A percentile compares a stretch with the other conserved stretches of the same genome.
Evolutionary conservation across 192 early-diverging fungal species (phyloP).

Genomic region (Rhizoclosmatium globosum): DNA sequence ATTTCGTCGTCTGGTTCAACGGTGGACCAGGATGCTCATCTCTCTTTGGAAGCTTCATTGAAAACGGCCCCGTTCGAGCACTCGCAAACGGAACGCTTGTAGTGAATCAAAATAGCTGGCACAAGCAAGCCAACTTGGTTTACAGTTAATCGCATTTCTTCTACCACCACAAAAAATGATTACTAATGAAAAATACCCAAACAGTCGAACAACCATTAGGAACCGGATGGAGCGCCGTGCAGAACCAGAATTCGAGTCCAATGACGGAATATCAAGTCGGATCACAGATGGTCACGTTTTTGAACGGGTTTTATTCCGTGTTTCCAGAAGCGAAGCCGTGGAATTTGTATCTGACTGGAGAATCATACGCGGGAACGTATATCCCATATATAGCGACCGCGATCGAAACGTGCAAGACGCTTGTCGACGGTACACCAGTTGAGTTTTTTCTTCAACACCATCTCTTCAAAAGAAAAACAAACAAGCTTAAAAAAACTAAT

Average conservation of each 20-base stretch:
- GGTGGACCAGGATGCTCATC: slow-evolving; percentile 42
- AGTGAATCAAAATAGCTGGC: slow-evolving; percentile 39
- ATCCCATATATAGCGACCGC: slow-evolving; percentile 50
- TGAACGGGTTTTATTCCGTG: slow-evolving; percentile 42
- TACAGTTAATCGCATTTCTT: slow-evolving; percentile 19
- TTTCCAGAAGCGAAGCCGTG: slow-evolving; percentile 44
- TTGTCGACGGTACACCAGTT: not conserved
- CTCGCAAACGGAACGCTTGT: slow-evolving; percentile 10
- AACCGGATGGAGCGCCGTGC: slow-evolving; percentile 31
- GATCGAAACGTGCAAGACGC: slow-evolving; percentile 28
- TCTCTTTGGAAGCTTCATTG: slow-evolving; percentile 46
- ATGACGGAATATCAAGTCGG: slow-evolving; percentile 27
- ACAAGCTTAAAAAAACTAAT: not conserved
- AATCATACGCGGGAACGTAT: slow-evolving; percentile 50
- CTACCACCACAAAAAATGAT: no score
- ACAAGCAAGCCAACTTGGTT: slow-evolving; percentile 42
- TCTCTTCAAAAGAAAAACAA: no score
- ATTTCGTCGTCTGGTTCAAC: slow-evolving; percentile 45
- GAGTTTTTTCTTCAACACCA: no score
- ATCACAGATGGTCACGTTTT: slow-evolving; percentile 41
- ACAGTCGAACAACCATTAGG: slow-evolving; percentile 45
- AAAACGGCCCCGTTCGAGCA: slow-evolving; percentile 34
- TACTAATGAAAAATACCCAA: no score
- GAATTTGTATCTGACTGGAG: slow-evolving; percentile 51
- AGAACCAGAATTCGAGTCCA: not conserved